Evolutionary conservation across 305 asterid genomes (phyloP).

Genomic region (Fraxinus nigra): DNA sequence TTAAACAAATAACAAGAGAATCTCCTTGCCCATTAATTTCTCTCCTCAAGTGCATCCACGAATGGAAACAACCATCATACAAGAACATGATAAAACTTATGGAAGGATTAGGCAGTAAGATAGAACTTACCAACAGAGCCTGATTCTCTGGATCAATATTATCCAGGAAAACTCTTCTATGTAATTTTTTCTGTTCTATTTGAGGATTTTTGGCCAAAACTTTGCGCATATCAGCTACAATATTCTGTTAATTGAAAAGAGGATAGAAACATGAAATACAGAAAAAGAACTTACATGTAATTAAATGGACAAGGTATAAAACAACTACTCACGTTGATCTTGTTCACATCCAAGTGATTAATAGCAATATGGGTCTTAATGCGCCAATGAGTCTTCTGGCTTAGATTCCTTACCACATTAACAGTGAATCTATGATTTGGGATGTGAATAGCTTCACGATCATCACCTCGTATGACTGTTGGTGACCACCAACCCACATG

Average conservation of each 20-base stretch:
- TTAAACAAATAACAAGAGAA: not conserved
- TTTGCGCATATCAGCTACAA: constrained; percentile 99
- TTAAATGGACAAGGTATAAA: not conserved
- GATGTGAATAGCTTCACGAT: constrained; percentile 97
- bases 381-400: constrained; percentile 98
- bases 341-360: constrained; percentile 90
- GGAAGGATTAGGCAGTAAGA: not conserved
- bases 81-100: not conserved
- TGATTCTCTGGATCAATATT: constrained; percentile 77
- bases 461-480: constrained; percentile 89
- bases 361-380: constrained; percentile 89
- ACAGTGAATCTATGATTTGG: constrained; percentile 95
- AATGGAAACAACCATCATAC: not conserved
- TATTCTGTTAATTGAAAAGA: constrained; percentile 45
- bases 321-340: constrained; percentile 60
- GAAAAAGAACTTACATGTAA: not conserved
- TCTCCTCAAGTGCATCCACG: not conserved
- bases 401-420: constrained; percentile 84
- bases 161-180: constrained; percentile 88
- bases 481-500: constrained; percentile 99
- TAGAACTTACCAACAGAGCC: constrained; percentile 75
- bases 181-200: constrained; percentile 94
- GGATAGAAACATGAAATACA: constrained; percentile 5
- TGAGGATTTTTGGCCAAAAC: constrained; percentile 94
- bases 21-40: not conserved